These are phyloP conservation scores for Solanum corneliomulleri DNA, from an alignment of 257 asterid species.

Conservation along the genomic window DNA sequence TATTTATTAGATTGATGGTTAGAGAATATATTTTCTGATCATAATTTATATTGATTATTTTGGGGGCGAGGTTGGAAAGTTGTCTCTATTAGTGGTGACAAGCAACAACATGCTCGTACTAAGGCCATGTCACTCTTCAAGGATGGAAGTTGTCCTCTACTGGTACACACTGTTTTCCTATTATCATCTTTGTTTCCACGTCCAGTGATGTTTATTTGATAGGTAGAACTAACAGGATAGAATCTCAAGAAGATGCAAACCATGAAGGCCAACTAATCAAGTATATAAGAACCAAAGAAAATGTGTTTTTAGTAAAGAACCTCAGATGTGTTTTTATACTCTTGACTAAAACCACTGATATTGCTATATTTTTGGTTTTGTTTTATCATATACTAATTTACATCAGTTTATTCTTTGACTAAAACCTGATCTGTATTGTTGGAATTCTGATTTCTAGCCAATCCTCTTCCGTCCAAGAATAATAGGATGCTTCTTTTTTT, in stretches of 20 bases:
- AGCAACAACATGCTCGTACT: conserved; percentile 80
- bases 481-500: not conserved
- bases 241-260: not conserved
- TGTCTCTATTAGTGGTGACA: conserved; percentile 95
- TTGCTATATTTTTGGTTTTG: not conserved
- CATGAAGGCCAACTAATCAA: not conserved
- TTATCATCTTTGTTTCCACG: not conserved
- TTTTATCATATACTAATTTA: not conserved
- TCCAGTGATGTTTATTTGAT: not conserved
- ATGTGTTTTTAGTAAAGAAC: not conserved
- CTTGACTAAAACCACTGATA: not conserved
- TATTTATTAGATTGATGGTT: too few relatives aligned
- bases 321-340: not conserved
- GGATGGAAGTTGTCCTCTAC: conserved; percentile 74
- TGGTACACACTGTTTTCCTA: conserved; percentile 36
- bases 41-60: too few relatives aligned
- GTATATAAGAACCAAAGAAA: not conserved
- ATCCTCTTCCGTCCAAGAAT: not conserved
- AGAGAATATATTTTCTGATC: too few relatives aligned
- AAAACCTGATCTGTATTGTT: not conserved
- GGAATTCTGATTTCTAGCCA: not conserved
- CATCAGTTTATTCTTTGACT: not conserved
- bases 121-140: conserved; percentile 58
- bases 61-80: conserved; percentile 59
- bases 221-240: not conserved